Conservation (phyloP, 768 basidiomycete genomes). For the Hericium erinaceus region DNA sequence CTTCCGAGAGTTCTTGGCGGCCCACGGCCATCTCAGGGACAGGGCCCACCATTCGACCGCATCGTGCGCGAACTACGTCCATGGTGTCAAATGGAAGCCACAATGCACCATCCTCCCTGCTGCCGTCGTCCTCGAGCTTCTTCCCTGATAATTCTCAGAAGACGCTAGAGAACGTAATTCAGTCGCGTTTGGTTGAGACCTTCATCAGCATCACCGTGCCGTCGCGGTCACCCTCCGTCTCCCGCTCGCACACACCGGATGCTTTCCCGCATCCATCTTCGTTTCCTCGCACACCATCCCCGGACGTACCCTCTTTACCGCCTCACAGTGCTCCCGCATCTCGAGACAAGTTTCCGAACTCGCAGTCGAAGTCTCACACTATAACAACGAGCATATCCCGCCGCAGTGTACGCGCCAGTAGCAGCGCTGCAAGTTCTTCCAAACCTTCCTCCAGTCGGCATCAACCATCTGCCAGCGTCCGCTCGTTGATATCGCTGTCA, state of each 20-base stretch:
- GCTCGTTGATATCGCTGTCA: not conserved
- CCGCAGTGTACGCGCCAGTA: not conserved
- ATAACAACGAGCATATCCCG: not conserved
- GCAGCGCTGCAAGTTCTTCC: not conserved
- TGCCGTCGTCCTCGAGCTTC: conserved; percentile 22
- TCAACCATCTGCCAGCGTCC: not conserved
- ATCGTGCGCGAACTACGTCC: conserved; percentile 7
- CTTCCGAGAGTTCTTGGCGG: conserved; percentile 1
- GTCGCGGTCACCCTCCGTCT: conserved; percentile 3
- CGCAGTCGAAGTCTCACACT: not conserved
- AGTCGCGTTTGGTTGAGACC: conserved; percentile 69
- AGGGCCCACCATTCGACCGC: not conserved
- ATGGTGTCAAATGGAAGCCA: conserved; percentile 6
- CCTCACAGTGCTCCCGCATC: not conserved
- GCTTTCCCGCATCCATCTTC: not conserved
- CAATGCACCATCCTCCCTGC: not conserved
- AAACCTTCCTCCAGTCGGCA: not conserved
- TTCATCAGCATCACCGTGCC: conserved; percentile 52
- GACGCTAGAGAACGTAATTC: conserved; percentile 59
- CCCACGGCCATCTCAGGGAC: conserved; percentile 6
- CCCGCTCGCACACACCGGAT: not conserved
- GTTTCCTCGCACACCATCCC: not conserved
- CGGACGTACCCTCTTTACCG: not conserved
- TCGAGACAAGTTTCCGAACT: not conserved
- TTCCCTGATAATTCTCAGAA: conserved; percentile 57